These are phyloP conservation scores for Monilinia fructicola DNA, from an alignment of 2,329 filamentous ascomycete species.

Conservation along the genomic window DNA sequence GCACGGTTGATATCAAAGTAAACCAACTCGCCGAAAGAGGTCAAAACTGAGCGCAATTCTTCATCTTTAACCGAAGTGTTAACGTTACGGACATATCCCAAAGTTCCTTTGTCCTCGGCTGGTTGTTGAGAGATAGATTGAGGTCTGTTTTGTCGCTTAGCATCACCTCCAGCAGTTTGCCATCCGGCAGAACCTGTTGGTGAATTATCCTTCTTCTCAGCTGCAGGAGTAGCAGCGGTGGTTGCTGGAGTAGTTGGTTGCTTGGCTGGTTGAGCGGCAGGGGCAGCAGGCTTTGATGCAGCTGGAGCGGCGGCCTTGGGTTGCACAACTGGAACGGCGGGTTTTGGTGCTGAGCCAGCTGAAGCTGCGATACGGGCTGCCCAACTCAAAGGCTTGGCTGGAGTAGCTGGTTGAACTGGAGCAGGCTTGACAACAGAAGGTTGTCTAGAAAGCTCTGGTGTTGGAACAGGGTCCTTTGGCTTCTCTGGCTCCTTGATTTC, in stretches of 20 bases:
- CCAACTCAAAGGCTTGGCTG: conserved; percentile 69
- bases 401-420: conserved; percentile 38
- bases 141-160: conserved; percentile 77
- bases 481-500: conserved; percentile 60
- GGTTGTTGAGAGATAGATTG: conserved; percentile 59
- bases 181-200: conserved; percentile 57
- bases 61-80: conserved; percentile 80
- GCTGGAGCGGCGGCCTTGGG: conserved; percentile 58
- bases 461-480: conserved; percentile 62
- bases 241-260: conserved; percentile 36
- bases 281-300: conserved; percentile 46
- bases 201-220: conserved; percentile 41
- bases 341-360: conserved; percentile 54
- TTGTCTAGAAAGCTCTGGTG: conserved; percentile 42
- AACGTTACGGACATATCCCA: conserved; percentile 95
- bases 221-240: conserved; percentile 49
- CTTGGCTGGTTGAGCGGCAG: conserved; percentile 42
- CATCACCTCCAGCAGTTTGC: conserved; percentile 77
- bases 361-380: conserved; percentile 66
- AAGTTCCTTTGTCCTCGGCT: conserved; percentile 71
- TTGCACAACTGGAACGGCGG: conserved; percentile 49
- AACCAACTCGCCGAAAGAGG: conserved; percentile 68
- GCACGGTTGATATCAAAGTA: conserved; percentile 77
- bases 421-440: conserved; percentile 53
- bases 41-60: conserved; percentile 68